A percentile compares a stretch with the other conserved stretches of the same genome.
Evolutionary conservation across 805 yeast species (phyloP).

Genomic region (Candida arabinofermentans): DNA sequence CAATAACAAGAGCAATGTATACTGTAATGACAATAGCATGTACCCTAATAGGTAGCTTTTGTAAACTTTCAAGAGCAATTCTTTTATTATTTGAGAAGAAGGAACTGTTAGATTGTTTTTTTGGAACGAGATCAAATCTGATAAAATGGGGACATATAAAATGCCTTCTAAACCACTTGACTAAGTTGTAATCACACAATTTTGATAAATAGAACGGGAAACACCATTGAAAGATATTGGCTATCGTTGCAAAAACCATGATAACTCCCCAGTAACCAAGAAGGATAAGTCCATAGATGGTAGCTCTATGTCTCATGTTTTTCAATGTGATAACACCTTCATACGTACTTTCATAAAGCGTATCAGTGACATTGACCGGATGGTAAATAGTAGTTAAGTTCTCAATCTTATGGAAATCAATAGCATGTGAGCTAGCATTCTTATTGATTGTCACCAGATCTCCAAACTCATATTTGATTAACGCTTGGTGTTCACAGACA

Average conservation of each 20-base stretch:
- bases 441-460: slow-evolving; percentile 27
- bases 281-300: slow-evolving; percentile 26
- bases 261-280: slow-evolving; percentile 32
- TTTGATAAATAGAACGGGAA: slow-evolving; percentile 27
- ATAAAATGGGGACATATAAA: slow-evolving; percentile 31
- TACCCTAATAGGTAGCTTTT: slow-evolving; percentile 31
- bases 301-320: slow-evolving; percentile 28
- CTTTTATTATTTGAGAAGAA: slow-evolving; percentile 3
- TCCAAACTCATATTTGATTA: slow-evolving; percentile 22
- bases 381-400: slow-evolving; percentile 16
- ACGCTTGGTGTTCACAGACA: slow-evolving; percentile 32
- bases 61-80: slow-evolving; percentile 9
- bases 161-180: slow-evolving; percentile 31
- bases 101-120: slow-evolving; percentile 1
- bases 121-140: slow-evolving; percentile 13
- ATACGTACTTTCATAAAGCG: slow-evolving; percentile 23
- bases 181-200: slow-evolving; percentile 16
- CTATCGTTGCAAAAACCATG: slow-evolving; percentile 20
- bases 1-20: slow-evolving; percentile 24
- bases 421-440: slow-evolving; percentile 25
- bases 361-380: slow-evolving; percentile 26
- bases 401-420: slow-evolving; percentile 10
- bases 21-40: slow-evolving; percentile 28
- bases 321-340: slow-evolving; percentile 27
- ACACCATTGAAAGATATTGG: slow-evolving; percentile 33